Percentiles rank a stretch among this genome's conserved stretches.
Evolutionary conservation across 2,329 filamentous ascomycete genomes (phyloP).

Genomic region (Diaporthe sp.): DNA sequence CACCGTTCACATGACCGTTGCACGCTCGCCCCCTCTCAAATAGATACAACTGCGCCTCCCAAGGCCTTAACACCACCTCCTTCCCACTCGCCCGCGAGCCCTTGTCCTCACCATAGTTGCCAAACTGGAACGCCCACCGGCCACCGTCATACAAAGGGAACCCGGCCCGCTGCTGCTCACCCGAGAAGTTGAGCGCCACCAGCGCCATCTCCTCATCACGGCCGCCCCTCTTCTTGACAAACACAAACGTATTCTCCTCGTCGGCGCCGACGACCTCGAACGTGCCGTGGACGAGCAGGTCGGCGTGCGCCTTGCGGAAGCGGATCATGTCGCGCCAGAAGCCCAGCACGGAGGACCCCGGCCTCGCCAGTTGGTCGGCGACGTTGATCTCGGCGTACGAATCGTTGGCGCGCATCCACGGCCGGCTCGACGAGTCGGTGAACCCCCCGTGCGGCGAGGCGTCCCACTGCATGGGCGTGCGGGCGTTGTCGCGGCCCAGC

Average conservation of each 20-base stretch:
- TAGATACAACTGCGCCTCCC: constrained; percentile 49
- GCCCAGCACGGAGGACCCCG: constrained; percentile 58
- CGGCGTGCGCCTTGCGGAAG: constrained; percentile 64
- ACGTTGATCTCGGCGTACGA: constrained; percentile 67
- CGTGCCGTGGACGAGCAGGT: constrained; percentile 70
- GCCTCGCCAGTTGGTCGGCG: constrained; percentile 54
- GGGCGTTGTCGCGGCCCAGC: constrained; percentile 72
- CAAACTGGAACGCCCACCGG: constrained; percentile 38
- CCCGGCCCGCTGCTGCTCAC: constrained; percentile 46
- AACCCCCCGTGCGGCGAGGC: constrained; percentile 68
- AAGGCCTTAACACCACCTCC: constrained; percentile 43
- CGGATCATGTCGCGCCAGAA: constrained; percentile 70
- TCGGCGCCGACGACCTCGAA: constrained; percentile 63
- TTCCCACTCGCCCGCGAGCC: constrained; percentile 29
- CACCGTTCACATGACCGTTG: constrained; percentile 4
- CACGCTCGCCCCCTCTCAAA: constrained; percentile 9
- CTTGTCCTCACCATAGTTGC: constrained; percentile 45
- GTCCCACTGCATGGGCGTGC: constrained; percentile 77
- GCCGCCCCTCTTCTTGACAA: constrained; percentile 48
- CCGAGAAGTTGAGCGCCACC: constrained; percentile 57
- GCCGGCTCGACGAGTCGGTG: constrained; percentile 54
- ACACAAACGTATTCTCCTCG: constrained; percentile 57
- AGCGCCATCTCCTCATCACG: constrained; percentile 40
- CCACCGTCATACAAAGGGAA: constrained; percentile 40
- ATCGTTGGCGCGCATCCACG: constrained; percentile 73